Conservation (phyloP, 257 asterid genomes). For the Solanum chiquidenum region DNA sequence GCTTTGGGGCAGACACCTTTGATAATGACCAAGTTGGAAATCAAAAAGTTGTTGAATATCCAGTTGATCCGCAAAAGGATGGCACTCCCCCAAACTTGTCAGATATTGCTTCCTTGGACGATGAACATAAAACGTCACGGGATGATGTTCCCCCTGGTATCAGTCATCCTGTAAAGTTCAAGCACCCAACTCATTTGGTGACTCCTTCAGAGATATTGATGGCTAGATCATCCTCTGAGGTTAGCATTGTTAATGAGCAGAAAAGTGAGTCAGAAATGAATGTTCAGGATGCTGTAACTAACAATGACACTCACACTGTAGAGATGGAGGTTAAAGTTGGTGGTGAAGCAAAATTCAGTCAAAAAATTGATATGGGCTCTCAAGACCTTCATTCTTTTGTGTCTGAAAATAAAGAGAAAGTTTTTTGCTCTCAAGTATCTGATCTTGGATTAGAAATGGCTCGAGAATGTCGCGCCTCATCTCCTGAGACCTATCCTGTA, state of each 20-base stretch:
- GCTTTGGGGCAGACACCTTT: constrained; percentile 42
- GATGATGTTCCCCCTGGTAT: constrained; percentile 49
- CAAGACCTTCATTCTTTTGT: constrained; percentile 38
- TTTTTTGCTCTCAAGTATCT: constrained; percentile 82
- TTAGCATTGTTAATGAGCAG: constrained; percentile 41
- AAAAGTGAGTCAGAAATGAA: constrained; percentile 45
- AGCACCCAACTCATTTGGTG: constrained; percentile 95
- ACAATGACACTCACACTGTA: constrained; percentile 41
- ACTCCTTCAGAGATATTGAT: constrained; percentile 91
- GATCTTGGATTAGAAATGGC: constrained; percentile 79
- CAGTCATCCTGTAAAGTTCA: constrained; percentile 56
- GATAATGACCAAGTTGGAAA: constrained; percentile 35
- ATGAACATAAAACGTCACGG: constrained; percentile 37
- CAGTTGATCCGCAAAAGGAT: constrained; percentile 71
- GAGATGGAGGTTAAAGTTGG: constrained; percentile 78
- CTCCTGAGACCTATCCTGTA: constrained; percentile 46
- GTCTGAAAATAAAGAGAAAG: constrained; percentile 60
- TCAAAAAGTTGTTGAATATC: constrained; percentile 45
- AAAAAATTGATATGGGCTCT: constrained; percentile 37
- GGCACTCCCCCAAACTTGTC: constrained; percentile 33
- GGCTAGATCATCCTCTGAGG: constrained; percentile 72
- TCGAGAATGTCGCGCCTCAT: constrained; percentile 52
- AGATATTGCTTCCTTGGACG: constrained; percentile 52
- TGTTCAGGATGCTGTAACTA: constrained; percentile 56
- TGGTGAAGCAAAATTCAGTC: constrained; percentile 55